A percentile compares a stretch with the other conserved stretches of the same genome.
These are phyloP conservation scores for Cadophora luteo-olivacea DNA, from an alignment of 2,329 filamentous ascomycete species.

Conservation along the genomic window DNA sequence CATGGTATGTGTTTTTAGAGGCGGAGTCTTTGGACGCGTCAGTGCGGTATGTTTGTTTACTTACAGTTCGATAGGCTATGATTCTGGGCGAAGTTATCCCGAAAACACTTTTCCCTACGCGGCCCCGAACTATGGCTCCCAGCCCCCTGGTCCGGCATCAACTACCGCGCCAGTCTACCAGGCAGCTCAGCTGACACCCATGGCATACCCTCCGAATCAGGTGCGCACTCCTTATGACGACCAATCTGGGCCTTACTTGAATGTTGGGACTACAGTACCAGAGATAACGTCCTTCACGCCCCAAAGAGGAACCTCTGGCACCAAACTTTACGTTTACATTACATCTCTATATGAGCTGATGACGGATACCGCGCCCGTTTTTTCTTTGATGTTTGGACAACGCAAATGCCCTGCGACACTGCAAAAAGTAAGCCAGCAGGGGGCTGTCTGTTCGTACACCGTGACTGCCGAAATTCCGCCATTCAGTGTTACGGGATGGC, in stretches of 20 bases:
- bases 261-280: slow-evolving; percentile 62
- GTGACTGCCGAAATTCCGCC: slow-evolving; percentile 76
- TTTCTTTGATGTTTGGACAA: slow-evolving; percentile 79
- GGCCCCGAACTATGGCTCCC: slow-evolving; percentile 55
- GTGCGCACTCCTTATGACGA: slow-evolving; percentile 63
- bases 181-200: slow-evolving; percentile 39
- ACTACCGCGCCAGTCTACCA: slow-evolving; percentile 38
- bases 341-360: slow-evolving; percentile 78
- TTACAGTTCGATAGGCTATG: slow-evolving; percentile 41
- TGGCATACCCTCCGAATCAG: slow-evolving; percentile 52
- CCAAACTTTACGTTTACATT: slow-evolving; percentile 75
- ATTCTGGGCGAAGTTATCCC: slow-evolving; percentile 40
- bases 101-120: slow-evolving; percentile 55
- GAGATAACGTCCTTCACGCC: slow-evolving; percentile 76
- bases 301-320: slow-evolving; percentile 69
- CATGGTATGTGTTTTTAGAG: slow-evolving; percentile 70
- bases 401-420: slow-evolving; percentile 73
- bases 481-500: slow-evolving; percentile 61
- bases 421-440: slow-evolving; percentile 63
- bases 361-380: slow-evolving; percentile 59
- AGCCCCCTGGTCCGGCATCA: slow-evolving; percentile 54
- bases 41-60: slow-evolving; percentile 11
- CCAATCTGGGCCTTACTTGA: slow-evolving; percentile 71
- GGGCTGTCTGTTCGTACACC: slow-evolving; percentile 71
- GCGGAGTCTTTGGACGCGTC: slow-evolving; percentile 4